A percentile compares a stretch with the other conserved stretches of the same genome.
These are phyloP conservation scores for Cladosporium sp. DNA, from an alignment of 2,329 filamentous ascomycete genomes.

Conservation along the genomic window DNA sequence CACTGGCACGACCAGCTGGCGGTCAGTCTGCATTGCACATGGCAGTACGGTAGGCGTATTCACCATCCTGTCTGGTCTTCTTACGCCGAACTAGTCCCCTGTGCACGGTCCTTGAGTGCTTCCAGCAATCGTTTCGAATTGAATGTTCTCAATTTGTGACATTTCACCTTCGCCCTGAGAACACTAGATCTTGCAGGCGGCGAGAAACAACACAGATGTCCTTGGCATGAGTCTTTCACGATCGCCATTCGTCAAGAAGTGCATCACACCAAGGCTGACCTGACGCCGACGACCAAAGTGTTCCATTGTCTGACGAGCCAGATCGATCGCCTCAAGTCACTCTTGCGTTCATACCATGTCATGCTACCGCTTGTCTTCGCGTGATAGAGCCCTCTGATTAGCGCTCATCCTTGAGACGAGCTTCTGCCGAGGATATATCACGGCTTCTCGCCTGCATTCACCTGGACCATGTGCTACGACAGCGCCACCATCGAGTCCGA, in stretches of 20 bases:
- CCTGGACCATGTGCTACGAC: neutral
- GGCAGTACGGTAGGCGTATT: neutral
- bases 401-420: neutral
- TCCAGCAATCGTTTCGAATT: neutral
- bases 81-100: neutral
- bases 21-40: neutral
- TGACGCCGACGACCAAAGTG: neutral
- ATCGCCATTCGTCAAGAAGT: neutral
- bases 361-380: neutral
- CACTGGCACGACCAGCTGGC: too few relatives aligned
- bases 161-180: neutral
- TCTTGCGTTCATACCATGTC: neutral
- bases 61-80: neutral
- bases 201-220: neutral
- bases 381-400: neutral
- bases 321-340: neutral
- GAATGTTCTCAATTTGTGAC: neutral
- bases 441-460: neutral
- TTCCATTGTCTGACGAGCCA: neutral
- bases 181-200: neutral
- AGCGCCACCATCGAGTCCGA: neutral
- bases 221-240: neutral
- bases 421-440: neutral
- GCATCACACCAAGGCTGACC: neutral
- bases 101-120: neutral